Evolutionary conservation across 2,329 filamentous ascomycete species (phyloP).

Genomic region (Aspergillus alliaceus): DNA sequence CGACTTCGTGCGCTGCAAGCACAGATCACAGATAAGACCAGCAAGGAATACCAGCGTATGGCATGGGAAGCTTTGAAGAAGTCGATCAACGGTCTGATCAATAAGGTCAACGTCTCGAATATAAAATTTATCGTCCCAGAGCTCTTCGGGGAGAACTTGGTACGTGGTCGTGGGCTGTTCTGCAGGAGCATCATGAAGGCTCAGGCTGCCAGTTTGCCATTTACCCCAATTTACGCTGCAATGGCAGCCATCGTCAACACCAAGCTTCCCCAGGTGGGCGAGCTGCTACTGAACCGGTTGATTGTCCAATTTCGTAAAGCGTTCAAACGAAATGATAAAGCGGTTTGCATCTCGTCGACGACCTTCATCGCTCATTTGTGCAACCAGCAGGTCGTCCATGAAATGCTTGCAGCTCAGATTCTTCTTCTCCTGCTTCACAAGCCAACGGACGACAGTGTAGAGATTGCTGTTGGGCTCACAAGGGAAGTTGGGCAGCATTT

Average conservation of each 20-base stretch:
- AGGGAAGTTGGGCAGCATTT: slow-evolving; percentile 91
- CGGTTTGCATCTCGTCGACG: slow-evolving; percentile 87
- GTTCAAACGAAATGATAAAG: slow-evolving; percentile 95
- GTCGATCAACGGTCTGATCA: slow-evolving; percentile 97
- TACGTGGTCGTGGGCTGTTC: slow-evolving; percentile 88
- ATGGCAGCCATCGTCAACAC: slow-evolving; percentile 98
- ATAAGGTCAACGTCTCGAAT: slow-evolving; percentile 97
- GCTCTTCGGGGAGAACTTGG: slow-evolving; percentile 89
- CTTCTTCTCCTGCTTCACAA: slow-evolving; percentile 89
- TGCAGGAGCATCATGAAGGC: slow-evolving; percentile 98
- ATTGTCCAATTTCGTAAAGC: slow-evolving; percentile 93
- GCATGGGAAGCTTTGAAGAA: slow-evolving; percentile 99
- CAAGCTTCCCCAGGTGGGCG: slow-evolving; percentile 91
- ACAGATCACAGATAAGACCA: slow-evolving; percentile 93
- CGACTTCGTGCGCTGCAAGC: slow-evolving; percentile 87
- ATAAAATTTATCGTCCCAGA: slow-evolving; percentile 98
- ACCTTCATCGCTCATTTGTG: slow-evolving; percentile 94
- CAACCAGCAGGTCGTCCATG: slow-evolving; percentile 94
- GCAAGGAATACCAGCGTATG: slow-evolving; percentile 98
- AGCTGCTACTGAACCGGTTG: slow-evolving; percentile 80
- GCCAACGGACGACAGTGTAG: slow-evolving; percentile 94
- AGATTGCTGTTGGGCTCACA: slow-evolving; percentile 92
- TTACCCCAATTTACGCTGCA: slow-evolving; percentile 93
- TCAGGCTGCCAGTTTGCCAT: slow-evolving; percentile 90
- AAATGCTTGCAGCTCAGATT: slow-evolving; percentile 91